Base-by-base conservation (phyloP, 1,139 yeast species). In the Yamadazyma dushanensis region DNA sequence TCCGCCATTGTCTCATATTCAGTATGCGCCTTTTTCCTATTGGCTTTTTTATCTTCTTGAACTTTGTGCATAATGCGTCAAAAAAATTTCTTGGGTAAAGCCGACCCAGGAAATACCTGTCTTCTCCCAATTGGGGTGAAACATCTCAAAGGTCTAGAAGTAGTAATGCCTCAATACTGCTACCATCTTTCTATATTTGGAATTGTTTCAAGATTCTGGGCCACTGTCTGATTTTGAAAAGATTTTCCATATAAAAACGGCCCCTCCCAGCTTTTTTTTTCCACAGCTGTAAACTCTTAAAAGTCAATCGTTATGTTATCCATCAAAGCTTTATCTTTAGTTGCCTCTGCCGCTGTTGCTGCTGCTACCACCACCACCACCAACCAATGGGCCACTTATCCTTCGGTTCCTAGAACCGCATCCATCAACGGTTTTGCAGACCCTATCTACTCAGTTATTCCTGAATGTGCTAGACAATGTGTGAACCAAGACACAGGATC, bases 371-470 rank as follows among this genome's bases (percentile, higher is more conserved):
- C 35, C 13, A 26, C 35, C 13, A 27, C 38, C 29, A 37, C 41
- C 21, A 50, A 45, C 32, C 41, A 37, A 14, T 50, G 45, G 43
- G 51, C 50, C 16, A 69, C 76, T 11, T 73, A 69, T 51, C 79
- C 79, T 13, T 47, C 56, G 6, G 77, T 73, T 25, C 68, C 78
- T 22, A 55, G 72, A 41, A 70, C 78, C 16, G 78, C 78, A 31
- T 51, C 66, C 29, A 66, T 73, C 40, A 73, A 73, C 44, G 79
- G 79, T 3, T 72, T 73, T 43, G 78, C 78, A 26, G 79, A 73
- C 49, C 73, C 72, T 22, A 65, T 73, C 36, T 59, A 64, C 49
- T 57, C 45, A 35, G 40, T 45, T 9, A 55, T 72, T 26, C 78
- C 78, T 14, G 42, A 50, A 2, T 73, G 78, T 54, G 78, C 78